Conservation (phyloP, 345 rosid genomes). For the Hirschfeldia incana region DNA sequence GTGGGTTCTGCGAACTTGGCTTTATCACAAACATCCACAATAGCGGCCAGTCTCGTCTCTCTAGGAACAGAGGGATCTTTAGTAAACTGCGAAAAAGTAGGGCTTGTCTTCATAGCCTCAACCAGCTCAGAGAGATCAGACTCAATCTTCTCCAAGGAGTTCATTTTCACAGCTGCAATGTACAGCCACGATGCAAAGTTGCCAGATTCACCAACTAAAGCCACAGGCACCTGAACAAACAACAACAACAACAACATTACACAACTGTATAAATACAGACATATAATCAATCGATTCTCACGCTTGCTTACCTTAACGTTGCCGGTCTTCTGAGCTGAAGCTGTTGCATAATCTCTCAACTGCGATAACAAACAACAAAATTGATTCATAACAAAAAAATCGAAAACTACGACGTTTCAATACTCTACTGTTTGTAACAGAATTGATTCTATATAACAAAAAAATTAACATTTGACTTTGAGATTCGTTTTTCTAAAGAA, state of each 20-base stretch:
- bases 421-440: background rate
- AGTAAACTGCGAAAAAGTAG: slow-evolving; percentile 63
- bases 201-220: slow-evolving; percentile 75
- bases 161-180: slow-evolving; percentile 64
- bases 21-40: slow-evolving; percentile 55
- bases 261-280: background rate
- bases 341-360: slow-evolving; percentile 64
- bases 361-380: slow-evolving; percentile 28
- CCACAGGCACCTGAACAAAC: slow-evolving; percentile 63
- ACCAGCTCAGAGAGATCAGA: slow-evolving; percentile 65
- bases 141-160: slow-evolving; percentile 72
- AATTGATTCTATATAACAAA: background rate
- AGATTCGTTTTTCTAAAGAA: slow-evolving; percentile 1
- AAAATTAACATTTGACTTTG: background rate
- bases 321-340: slow-evolving; percentile 42
- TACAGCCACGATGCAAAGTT: slow-evolving; percentile 88
- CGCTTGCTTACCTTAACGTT: slow-evolving; percentile 67
- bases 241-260: background rate
- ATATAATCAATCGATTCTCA: background rate
- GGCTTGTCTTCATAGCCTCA: slow-evolving; percentile 63
- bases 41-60: slow-evolving; percentile 56
- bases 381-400: background rate
- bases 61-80: slow-evolving; percentile 79
- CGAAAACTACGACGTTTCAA: background rate
- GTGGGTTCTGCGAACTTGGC: slow-evolving; percentile 73